phyloP scores from a whole-genome alignment of 2,329 filamentous ascomycete genomes.

The Harringtonia aguacate region DNA sequence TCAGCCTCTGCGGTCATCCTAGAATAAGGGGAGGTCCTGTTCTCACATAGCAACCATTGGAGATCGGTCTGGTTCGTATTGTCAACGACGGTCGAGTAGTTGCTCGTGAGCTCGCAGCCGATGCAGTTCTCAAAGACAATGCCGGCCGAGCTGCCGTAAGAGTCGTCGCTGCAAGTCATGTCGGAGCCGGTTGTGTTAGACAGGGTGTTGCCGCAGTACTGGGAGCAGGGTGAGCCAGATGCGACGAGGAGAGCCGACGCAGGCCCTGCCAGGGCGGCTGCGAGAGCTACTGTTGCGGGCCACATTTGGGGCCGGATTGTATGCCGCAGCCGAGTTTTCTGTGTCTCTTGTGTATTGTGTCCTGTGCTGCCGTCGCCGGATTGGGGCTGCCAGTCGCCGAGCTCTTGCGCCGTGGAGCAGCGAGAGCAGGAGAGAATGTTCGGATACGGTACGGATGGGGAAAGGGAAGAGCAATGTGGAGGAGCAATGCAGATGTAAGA shows the following conservation, averaged over 20 bases:
- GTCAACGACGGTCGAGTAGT: constrained; percentile 20
- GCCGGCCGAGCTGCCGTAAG: constrained; percentile 26
- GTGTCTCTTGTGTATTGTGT: background rate
- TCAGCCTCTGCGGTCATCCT: background rate
- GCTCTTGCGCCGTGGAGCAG: too few species aligned
- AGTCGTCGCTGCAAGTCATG: constrained; percentile 36
- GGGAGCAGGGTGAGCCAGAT: constrained; percentile 35
- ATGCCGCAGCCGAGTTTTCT: background rate
- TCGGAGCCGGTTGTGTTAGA: constrained; percentile 32
- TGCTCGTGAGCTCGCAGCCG: constrained; percentile 39
- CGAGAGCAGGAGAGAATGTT: too few species aligned
- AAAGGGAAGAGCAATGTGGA: background rate
- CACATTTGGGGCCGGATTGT: constrained; percentile 4
- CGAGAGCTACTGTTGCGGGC: constrained; percentile 9
- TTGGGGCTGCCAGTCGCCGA: background rate
- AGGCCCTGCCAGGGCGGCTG: constrained; percentile 9
- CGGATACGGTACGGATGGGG: background rate
- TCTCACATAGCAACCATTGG: constrained; percentile 44
- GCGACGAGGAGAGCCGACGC: constrained; percentile 29
- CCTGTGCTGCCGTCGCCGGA: background rate
- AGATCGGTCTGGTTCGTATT: constrained; percentile 35
- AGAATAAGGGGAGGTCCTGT: too few species aligned
- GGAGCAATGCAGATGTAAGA: too few species aligned
- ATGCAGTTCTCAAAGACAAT: constrained; percentile 42
- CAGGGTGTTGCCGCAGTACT: constrained; percentile 43